These are phyloP conservation scores for Takashimella tepidaria DNA, from an alignment of 1,284 basidiomycete species.

Conservation along the genomic window DNA sequence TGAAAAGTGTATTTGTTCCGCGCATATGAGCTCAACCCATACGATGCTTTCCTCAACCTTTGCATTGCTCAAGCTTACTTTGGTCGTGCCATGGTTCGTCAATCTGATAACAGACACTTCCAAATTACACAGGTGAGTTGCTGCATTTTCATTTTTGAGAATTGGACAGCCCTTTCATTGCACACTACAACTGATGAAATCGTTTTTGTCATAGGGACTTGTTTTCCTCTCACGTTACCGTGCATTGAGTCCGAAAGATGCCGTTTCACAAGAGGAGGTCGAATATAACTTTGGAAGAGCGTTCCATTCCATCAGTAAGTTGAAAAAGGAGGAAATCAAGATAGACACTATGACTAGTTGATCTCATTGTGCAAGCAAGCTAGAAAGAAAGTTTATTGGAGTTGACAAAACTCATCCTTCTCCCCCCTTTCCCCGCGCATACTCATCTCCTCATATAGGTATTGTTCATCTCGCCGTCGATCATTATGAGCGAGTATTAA, in stretches of 20 bases:
- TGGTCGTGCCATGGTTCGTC: constrained; percentile 84
- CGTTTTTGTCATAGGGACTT: constrained; percentile 57
- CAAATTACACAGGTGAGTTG: constrained; percentile 62
- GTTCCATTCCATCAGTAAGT: constrained; percentile 81
- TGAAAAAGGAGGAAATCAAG: background rate
- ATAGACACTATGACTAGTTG: background rate
- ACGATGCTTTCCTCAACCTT: constrained; percentile 80
- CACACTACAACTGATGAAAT: constrained; percentile 1
- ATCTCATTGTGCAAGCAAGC: too few relatives aligned
- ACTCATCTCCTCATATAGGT: constrained; percentile 51
- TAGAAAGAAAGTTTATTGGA: too few relatives aligned
- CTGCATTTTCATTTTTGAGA: constrained; percentile 1
- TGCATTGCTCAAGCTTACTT: constrained; percentile 76
- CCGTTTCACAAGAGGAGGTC: constrained; percentile 59
- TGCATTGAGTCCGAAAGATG: constrained; percentile 50
- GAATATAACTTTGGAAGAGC: constrained; percentile 88
- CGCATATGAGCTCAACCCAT: constrained; percentile 74
- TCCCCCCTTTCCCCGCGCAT: too few relatives aligned
- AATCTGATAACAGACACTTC: constrained; percentile 90
- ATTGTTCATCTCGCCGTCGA: constrained; percentile 70
- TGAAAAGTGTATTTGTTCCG: constrained; percentile 82
- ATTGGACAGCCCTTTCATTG: background rate
- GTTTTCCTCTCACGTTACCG: constrained; percentile 77
- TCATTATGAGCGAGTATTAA: constrained; percentile 73
- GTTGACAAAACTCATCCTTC: too few relatives aligned